Conservation (phyloP, 805 yeast genomes). For the Nakazawaea ambrosiae region DNA sequence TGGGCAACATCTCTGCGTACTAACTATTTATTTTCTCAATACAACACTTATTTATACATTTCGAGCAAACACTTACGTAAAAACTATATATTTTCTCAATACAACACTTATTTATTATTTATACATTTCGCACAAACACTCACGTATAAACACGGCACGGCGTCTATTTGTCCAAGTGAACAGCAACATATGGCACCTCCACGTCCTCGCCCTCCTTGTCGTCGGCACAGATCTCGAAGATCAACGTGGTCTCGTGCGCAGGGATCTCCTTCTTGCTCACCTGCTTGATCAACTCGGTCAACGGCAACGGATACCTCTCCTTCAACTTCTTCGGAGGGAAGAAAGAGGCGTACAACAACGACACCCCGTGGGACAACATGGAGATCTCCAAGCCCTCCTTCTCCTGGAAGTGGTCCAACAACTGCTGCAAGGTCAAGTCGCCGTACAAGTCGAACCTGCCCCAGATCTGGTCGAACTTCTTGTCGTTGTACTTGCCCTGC, state of each 20-base stretch:
- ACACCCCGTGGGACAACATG: slow-evolving; percentile 89
- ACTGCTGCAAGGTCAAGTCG: slow-evolving; percentile 65
- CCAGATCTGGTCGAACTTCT: slow-evolving; percentile 86
- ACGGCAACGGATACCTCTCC: slow-evolving; percentile 61
- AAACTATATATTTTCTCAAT: no score
- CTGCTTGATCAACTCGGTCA: slow-evolving; percentile 73
- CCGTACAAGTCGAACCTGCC: slow-evolving; percentile 83
- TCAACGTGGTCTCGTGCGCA: slow-evolving; percentile 63
- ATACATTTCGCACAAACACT: no score
- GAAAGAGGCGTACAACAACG: slow-evolving; percentile 86
- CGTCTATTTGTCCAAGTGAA: slow-evolving; percentile 33
- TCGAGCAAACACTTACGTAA: background rate
- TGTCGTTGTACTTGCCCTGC: slow-evolving; percentile 72
- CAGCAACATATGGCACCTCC: slow-evolving; percentile 82
- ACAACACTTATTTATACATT: background rate
- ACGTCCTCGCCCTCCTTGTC: slow-evolving; percentile 92
- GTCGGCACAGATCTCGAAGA: slow-evolving; percentile 88
- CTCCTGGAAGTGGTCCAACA: slow-evolving; percentile 68
- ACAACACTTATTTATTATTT: no score
- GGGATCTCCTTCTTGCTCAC: slow-evolving; percentile 82
- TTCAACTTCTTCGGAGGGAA: slow-evolving; percentile 86
- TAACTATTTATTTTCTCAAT: background rate
- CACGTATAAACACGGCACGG: no score
- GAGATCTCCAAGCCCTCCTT: slow-evolving; percentile 82
- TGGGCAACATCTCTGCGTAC: slow-evolving; percentile 3